phyloP scores from a whole-genome alignment of 208 protist genomes.

The Crithidia acanthocephali region DNA sequence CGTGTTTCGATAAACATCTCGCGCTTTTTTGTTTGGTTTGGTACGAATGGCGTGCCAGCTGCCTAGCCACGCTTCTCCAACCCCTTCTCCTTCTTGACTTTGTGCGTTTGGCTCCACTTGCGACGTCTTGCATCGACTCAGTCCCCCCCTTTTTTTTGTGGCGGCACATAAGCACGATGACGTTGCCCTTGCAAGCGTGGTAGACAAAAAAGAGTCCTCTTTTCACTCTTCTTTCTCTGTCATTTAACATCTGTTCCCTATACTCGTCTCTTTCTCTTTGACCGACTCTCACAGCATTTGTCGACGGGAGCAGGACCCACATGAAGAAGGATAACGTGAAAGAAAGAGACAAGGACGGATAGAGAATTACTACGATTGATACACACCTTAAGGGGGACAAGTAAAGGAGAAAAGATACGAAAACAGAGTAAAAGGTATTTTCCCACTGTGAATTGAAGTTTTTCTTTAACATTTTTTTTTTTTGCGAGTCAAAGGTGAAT shows the following conservation, averaged over 20 bases:
- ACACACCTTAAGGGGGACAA: slow-evolving; percentile 9
- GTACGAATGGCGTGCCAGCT: background rate
- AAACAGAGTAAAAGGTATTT: background rate
- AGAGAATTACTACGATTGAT: slow-evolving; percentile 6
- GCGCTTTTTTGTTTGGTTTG: background rate
- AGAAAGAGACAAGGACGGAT: background rate
- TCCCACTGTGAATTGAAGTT: background rate
- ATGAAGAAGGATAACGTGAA: slow-evolving; percentile 5
- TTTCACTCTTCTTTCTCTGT: background rate
- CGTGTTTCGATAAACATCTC: background rate
- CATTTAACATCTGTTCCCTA: background rate
- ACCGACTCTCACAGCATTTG: background rate
- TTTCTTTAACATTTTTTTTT: slow-evolving; percentile 6
- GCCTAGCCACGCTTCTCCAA: background rate
- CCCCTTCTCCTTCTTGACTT: too few relatives aligned
- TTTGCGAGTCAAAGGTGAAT: background rate
- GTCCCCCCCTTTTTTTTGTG: too few relatives aligned
- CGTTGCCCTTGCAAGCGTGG: background rate
- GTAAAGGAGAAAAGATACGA: slow-evolving; percentile 10
- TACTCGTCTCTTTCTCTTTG: slow-evolving; percentile 2
- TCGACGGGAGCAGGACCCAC: background rate
- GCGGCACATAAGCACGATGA: too few relatives aligned
- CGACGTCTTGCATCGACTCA: too few relatives aligned
- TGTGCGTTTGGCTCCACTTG: too few relatives aligned
- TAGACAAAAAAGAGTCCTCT: background rate